Evolutionary conservation across 192 early-diverging fungal species (phyloP), one percentile per base, ranked within the genome.

Genomic region (Coemansia biformis): DNA sequence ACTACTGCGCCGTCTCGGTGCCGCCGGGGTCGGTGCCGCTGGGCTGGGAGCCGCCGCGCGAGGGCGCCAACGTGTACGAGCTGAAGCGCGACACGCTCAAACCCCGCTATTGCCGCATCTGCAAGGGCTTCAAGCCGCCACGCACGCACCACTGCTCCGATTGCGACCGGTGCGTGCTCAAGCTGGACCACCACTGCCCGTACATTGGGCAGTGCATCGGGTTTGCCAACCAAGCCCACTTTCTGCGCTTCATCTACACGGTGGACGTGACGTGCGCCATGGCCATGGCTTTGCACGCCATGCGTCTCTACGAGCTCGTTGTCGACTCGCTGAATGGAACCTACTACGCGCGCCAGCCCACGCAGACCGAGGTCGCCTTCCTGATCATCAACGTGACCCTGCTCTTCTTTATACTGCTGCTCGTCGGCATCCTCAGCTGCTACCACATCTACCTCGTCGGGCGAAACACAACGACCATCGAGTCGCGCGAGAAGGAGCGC

Each of bases 151-250:
- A 90, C 53, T 90, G 88, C 52, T 57, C 78, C 8, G 71, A 76
- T 26, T 90, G 88, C 60, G 76, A 82, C 38, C 77, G 76, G 26
- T 90, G 88, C 75, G 79, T 89, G 26, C 79, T 90, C 42, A 87
- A 84, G 50, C 87, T 90, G 86, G 88, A 90, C 48, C 88, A 90
- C 52, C 88, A 90, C 55, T 90, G 88, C 38, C 93, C 92, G 7
- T 98, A 91, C 90, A 82, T 92, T 45, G 80, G 83, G 46, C 86
- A 86, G 54, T 87, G 86, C 57, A 83, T 90, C 26, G 87, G 87
- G 9, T 83, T 79, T 51, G 67, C 59, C 51, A 90, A 90, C 64
- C 86, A 90, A 61, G 69, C 77, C 24, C 85, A 82, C 42, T 89
- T 89, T 67, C 35, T 87, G 41, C 72, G 86, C 47, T 89, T 89